Percentiles rank a stretch among this genome's conserved stretches.
These are phyloP conservation scores for Saraca asoca DNA, from an alignment of 331 rosid species.

Conservation along the genomic window DNA sequence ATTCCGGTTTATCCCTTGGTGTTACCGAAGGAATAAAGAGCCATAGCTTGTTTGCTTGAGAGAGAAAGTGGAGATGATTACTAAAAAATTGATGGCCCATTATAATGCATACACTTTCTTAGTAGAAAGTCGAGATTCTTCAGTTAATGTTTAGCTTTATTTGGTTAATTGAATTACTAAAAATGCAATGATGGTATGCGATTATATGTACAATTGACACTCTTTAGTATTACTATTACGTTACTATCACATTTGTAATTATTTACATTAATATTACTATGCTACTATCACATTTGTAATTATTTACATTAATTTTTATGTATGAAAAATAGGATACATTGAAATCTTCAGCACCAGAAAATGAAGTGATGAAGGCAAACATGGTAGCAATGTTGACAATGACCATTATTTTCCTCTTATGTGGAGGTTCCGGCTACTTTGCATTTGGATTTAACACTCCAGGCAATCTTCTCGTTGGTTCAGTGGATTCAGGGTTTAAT, in stretches of 20 bases:
- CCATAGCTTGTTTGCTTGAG: no score
- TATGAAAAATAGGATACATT: conserved; percentile 50
- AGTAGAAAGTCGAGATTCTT: no score
- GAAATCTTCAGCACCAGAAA: conserved; percentile 58
- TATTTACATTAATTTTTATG: neutral
- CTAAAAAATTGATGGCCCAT: no score
- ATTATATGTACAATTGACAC: no score
- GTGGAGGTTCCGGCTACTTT: conserved; percentile 59
- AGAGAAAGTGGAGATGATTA: no score
- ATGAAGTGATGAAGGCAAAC: conserved; percentile 63
- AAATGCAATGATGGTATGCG: no score
- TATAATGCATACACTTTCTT: no score
- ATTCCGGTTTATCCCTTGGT: no score
- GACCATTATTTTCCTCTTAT: conserved; percentile 50
- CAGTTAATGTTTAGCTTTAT: no score
- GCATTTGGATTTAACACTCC: conserved; percentile 62
- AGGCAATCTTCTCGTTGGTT: conserved; percentile 55
- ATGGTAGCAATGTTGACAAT: conserved; percentile 41
- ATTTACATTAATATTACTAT: neutral
- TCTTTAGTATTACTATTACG: no score
- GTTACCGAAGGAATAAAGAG: no score
- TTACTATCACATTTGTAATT: neutral
- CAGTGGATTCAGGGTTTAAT: conserved; percentile 40
- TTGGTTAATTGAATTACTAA: no score
- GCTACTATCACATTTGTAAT: neutral